phyloP scores from a whole-genome alignment of 352 stramenopile genomes.

The Pythium biforme region DNA sequence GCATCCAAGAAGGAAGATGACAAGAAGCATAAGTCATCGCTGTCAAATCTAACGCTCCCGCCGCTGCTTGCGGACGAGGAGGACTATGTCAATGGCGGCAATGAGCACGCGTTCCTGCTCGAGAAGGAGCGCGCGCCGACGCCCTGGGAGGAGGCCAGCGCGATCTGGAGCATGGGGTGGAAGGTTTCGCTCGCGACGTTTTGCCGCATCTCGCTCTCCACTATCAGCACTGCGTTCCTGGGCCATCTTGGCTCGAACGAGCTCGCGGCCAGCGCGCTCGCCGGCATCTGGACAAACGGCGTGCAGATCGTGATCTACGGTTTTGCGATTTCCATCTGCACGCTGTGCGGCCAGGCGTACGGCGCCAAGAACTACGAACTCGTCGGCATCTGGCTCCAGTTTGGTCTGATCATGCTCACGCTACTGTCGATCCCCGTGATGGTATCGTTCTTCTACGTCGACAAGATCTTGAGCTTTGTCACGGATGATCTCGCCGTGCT shows the following conservation, averaged over 20 bases:
- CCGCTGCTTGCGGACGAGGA: constrained; percentile 3
- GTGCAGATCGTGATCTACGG: constrained; percentile 81
- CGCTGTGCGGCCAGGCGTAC: constrained; percentile 77
- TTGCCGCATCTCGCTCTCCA: constrained; percentile 74
- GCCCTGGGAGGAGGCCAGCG: constrained; percentile 50
- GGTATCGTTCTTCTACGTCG: constrained; percentile 82
- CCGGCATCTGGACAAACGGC: constrained; percentile 78
- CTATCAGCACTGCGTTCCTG: constrained; percentile 79
- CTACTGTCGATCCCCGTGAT: constrained; percentile 72
- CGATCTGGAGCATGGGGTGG: constrained; percentile 84
- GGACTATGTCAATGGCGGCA: neutral
- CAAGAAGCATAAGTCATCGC: constrained; percentile 10
- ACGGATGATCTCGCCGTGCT: constrained; percentile 69
- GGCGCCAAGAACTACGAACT: constrained; percentile 77
- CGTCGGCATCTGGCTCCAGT: constrained; percentile 77
- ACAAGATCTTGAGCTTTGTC: constrained; percentile 59
- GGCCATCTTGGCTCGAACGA: constrained; percentile 74
- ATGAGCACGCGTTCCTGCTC: constrained; percentile 16
- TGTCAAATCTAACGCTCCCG: constrained; percentile 12
- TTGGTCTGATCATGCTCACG: constrained; percentile 68
- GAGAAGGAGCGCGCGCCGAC: constrained; percentile 30
- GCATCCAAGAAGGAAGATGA: constrained; percentile 1
- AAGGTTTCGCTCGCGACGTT: constrained; percentile 83
- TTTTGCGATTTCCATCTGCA: constrained; percentile 77
- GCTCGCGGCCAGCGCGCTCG: constrained; percentile 64